Percentiles rank a stretch among this genome's conserved stretches.
Conservation (phyloP, 2,329 filamentous ascomycete genomes). For the Allantophomopsis cytisporea region DNA sequence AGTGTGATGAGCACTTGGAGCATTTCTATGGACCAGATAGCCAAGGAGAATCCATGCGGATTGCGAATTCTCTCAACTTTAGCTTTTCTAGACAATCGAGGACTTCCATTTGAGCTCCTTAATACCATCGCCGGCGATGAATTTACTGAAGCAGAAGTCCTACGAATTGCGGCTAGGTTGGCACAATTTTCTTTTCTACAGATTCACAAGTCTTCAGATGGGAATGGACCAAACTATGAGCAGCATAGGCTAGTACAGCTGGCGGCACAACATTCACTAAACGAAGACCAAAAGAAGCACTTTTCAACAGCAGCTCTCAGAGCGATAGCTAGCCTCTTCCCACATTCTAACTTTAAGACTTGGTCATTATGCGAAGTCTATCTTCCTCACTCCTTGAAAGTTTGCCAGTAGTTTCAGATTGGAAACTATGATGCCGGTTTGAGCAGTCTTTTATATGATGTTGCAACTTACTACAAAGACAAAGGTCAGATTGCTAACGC, state of each 20-base stretch:
- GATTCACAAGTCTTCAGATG: conserved; percentile 2
- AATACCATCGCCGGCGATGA: conserved; percentile 5
- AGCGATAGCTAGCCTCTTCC: conserved; percentile 11
- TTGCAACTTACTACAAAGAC: conserved; percentile 10
- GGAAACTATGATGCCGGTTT: conserved; percentile 6
- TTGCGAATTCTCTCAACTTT: conserved; percentile 17
- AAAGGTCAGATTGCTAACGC: conserved; percentile 14
- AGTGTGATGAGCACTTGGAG: conserved; percentile 20
- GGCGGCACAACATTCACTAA: conserved; percentile 4
- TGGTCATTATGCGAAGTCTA: conserved; percentile 15
- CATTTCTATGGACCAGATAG: conserved; percentile 19
- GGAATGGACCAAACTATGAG: conserved; percentile 3
- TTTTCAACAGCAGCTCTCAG: conserved; percentile 13
- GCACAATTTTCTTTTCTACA: conserved; percentile 21
- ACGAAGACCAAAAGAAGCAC: conserved; percentile 5
- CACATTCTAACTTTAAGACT: conserved; percentile 3
- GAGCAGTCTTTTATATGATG: conserved; percentile 5
- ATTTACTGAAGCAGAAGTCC: conserved; percentile 5
- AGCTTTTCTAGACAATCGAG: conserved; percentile 19
- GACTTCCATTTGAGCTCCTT: conserved; percentile 16
- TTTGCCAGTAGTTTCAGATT: conserved; percentile 11
- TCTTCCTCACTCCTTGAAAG: conserved; percentile 14
- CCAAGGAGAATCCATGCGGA: conserved; percentile 12
- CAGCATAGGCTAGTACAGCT: conserved; percentile 7
- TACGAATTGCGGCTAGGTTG: conserved; percentile 14